A percentile compares a stretch with the other conserved stretches of the same genome.
Conservation (phyloP, 768 basidiomycete species). For the Boletales sp. region DNA sequence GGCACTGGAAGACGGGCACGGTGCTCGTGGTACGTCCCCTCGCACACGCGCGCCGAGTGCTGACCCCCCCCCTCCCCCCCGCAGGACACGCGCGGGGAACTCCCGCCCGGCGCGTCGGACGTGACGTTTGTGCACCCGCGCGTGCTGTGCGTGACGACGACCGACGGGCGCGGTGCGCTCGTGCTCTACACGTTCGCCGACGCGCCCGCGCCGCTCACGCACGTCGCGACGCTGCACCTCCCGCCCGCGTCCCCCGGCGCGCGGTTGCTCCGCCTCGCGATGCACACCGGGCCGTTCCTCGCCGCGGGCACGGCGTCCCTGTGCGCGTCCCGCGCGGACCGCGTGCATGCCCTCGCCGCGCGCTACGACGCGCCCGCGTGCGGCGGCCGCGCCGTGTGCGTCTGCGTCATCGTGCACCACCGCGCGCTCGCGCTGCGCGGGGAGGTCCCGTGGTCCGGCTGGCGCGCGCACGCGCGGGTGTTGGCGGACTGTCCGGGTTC, state of each 20-base stretch:
- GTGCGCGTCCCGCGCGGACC: constrained; percentile 21
- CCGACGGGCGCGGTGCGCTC: constrained; percentile 34
- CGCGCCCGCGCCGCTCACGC: constrained; percentile 8
- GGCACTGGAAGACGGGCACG: constrained; percentile 51
- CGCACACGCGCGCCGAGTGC: background rate
- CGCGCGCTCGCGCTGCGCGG: background rate
- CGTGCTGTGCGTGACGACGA: constrained; percentile 41
- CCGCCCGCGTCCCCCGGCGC: constrained; percentile 10
- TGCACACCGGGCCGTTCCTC: constrained; percentile 35
- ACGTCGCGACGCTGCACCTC: constrained; percentile 17
- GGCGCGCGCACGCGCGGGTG: constrained; percentile 35
- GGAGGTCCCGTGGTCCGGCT: constrained; percentile 31
- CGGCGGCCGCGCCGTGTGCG: constrained; percentile 9
- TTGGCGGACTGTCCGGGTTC: constrained; percentile 6
- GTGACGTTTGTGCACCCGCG: constrained; percentile 46
- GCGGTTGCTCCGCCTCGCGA: constrained; percentile 16
- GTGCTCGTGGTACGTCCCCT: constrained; percentile 40
- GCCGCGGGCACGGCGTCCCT: constrained; percentile 25
- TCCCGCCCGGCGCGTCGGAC: constrained; percentile 35
- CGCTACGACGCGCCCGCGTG: constrained; percentile 13
- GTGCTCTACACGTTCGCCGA: constrained; percentile 40
- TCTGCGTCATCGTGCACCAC: constrained; percentile 34
- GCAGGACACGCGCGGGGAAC: background rate
- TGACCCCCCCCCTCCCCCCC: too few relatives aligned
- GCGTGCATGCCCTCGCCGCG: constrained; percentile 21